phyloP scores from a whole-genome alignment of 129 eudicot species.

The Centaurea solstitialis region DNA sequence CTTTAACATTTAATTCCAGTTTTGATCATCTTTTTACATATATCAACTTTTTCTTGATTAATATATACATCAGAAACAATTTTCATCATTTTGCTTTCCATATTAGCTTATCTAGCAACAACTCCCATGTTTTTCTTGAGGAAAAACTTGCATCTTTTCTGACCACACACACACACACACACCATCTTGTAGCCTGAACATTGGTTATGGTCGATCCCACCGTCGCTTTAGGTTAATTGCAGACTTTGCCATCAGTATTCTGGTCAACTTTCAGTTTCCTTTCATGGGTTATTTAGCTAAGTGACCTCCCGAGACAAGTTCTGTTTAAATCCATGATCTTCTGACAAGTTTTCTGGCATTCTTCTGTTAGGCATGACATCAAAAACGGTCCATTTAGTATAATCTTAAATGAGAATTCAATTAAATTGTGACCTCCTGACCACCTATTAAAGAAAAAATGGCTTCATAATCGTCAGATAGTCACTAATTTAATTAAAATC shows the following conservation, averaged over 20 bases:
- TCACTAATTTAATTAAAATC: neutral
- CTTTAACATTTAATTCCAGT: neutral
- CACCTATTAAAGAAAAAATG: too few species aligned
- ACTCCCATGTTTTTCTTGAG: neutral
- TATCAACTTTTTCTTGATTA: constrained; percentile 4
- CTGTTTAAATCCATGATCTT: neutral
- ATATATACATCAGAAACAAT: neutral
- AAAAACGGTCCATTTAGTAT: neutral
- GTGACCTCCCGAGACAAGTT: neutral
- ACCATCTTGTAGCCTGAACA: neutral
- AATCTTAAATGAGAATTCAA: neutral
- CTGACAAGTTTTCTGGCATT: neutral
- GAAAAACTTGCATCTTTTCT: neutral
- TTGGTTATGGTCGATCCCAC: neutral
- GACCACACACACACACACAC: neutral
- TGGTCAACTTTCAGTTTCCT: neutral
- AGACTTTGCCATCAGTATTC: neutral
- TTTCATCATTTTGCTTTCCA: neutral
- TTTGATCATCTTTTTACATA: neutral
- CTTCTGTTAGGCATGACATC: neutral
- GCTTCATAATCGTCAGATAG: neutral
- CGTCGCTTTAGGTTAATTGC: neutral
- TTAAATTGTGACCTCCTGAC: too few species aligned
- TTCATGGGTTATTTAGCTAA: neutral
- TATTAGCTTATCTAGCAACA: neutral